Percentiles rank a stretch among this genome's conserved stretches.
Evolutionary conservation across 495 filamentous ascomycete species (phyloP).

Genomic region (Talaromyces adpressus): DNA sequence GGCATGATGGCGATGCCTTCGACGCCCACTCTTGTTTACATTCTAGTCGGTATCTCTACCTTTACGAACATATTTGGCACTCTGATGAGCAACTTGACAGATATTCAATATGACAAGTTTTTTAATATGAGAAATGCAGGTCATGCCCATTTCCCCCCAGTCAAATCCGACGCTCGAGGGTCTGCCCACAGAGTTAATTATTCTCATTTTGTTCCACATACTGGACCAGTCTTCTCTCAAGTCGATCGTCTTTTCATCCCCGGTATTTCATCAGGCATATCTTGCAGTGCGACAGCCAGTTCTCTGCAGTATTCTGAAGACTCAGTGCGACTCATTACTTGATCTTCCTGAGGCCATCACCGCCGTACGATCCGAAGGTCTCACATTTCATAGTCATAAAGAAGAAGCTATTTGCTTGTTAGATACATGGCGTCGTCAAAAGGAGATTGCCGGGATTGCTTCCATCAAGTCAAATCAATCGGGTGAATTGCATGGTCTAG

Average conservation of each 20-base stretch:
- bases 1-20: neutral
- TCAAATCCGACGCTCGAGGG: constrained; percentile 15
- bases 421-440: constrained; percentile 8
- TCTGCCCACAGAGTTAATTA: constrained; percentile 17
- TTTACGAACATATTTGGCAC: neutral
- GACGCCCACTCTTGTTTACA: neutral
- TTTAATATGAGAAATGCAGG: neutral
- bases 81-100: neutral
- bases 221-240: constrained; percentile 9
- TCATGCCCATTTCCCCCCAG: constrained; percentile 1
- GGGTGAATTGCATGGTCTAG: neutral
- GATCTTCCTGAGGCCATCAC: constrained; percentile 14
- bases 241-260: constrained; percentile 17
- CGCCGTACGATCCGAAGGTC: constrained; percentile 12
- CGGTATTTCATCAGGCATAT: constrained; percentile 15
- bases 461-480: neutral
- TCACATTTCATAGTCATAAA: neutral
- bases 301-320: constrained; percentile 10
- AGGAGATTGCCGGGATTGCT: neutral
- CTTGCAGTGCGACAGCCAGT: constrained; percentile 11
- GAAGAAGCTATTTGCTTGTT: constrained; percentile 13
- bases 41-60: neutral
- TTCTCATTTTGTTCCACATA: constrained; percentile 14
- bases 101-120: neutral
- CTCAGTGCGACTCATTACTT: constrained; percentile 5